phyloP scores from a whole-genome alignment of 768 basidiomycete species.

The Suillus variegatus region DNA sequence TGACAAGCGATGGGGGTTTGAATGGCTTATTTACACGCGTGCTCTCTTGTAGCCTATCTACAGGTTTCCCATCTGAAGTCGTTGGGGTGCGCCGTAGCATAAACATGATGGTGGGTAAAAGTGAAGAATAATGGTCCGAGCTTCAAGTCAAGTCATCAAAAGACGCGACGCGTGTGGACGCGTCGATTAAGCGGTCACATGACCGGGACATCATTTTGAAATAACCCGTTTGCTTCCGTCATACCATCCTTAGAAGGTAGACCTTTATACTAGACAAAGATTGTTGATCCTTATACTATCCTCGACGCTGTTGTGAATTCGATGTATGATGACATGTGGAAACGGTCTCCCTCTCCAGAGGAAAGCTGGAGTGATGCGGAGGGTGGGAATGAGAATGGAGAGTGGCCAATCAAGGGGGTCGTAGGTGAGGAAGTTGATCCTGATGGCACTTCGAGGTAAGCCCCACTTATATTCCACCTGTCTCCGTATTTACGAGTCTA shows the following conservation, averaged over 20 bases:
- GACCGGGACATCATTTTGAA: slow-evolving; percentile 11
- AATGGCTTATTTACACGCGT: slow-evolving; percentile 77
- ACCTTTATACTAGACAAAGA: neutral
- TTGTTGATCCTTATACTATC: neutral
- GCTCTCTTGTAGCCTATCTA: slow-evolving; percentile 73
- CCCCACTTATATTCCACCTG: neutral
- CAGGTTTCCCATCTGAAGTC: slow-evolving; percentile 64
- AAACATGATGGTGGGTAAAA: slow-evolving; percentile 15
- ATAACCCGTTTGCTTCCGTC: neutral
- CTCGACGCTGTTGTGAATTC: neutral
- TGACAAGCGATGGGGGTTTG: slow-evolving; percentile 63
- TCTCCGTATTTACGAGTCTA: slow-evolving; percentile 10
- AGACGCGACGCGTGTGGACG: slow-evolving; percentile 2
- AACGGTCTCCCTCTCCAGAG: slow-evolving; percentile 29
- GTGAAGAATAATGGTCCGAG: neutral
- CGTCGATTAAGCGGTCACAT: slow-evolving; percentile 24
- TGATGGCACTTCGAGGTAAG: slow-evolving; percentile 30
- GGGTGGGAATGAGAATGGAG: slow-evolving; percentile 31
- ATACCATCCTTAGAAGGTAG: neutral
- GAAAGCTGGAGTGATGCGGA: slow-evolving; percentile 34
- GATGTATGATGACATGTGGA: slow-evolving; percentile 22
- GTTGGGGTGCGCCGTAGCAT: slow-evolving; percentile 77
- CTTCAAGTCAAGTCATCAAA: neutral
- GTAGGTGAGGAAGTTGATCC: slow-evolving; percentile 34
- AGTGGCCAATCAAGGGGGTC: slow-evolving; percentile 30